Evolutionary conservation across 768 basidiomycete genomes (phyloP), one percentile per base, ranked within the genome.

Genomic region (Leucocoprinus birnbaumii): DNA sequence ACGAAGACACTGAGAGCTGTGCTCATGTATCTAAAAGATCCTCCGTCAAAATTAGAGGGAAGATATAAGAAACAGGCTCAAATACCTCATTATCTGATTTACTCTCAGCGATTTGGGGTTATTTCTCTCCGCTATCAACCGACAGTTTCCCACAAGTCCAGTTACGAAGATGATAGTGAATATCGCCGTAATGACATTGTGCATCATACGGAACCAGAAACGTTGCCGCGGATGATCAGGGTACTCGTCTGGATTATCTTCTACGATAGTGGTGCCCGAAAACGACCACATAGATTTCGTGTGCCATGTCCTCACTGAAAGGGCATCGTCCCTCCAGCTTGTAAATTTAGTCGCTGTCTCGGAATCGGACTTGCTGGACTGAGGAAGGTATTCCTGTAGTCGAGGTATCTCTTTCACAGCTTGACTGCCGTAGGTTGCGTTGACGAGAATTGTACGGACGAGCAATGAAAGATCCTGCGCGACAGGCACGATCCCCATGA

Each of bases 151-250:
- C 13, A 66, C 53, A 40, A 66, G 61, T 18, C 64, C 69, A 6
- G 61, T 56, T 21, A 62, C 53, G 37, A 63, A 53, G 10, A 64
- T 64, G 5, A 51, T 59, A 18, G 68, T 25, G 48, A 65, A 68
- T 7, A 59, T 34, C 2, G 68, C 19, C 4, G 34, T 34, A 9
- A 64, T 59, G 6, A 49, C 56, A 44, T 64, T 63, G 24, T 59
- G 57, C 49, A 67, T 64, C 22, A 68, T 65, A 42, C 71, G 70
- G 58, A 66, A 67, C 61, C 65, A 63, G 37, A 59, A 62, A 10
- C 71, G 64, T 31, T 60, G 59, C 5, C 60, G 59, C 9, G 68
- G 67, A 25, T 68, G 61, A 40, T 70, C 70, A 2, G 34, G 58
- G 11, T 53, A 43, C n/a, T 47, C 52, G 34, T 46, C 52, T 2